These are phyloP conservation scores for Yamadazyma diospyri DNA, from an alignment of 1,139 yeast genomes.

Conservation along the genomic window DNA sequence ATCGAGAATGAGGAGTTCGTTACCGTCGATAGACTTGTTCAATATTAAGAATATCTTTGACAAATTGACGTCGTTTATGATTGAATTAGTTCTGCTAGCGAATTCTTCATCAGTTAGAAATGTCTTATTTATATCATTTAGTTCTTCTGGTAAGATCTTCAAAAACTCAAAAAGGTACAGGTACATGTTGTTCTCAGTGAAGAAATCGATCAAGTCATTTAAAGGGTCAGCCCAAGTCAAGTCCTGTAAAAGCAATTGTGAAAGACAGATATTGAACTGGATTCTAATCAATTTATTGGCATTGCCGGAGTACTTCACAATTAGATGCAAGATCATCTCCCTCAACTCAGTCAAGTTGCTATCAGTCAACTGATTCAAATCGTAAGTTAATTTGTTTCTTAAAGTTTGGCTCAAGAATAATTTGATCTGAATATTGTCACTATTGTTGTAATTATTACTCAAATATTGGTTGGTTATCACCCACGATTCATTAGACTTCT, in stretches of 20 bases:
- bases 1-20: conserved; percentile 48
- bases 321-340: conserved; percentile 55
- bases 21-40: conserved; percentile 42
- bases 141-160: conserved; percentile 87
- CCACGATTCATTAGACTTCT: conserved; percentile 77
- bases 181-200: conserved; percentile 31
- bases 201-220: conserved; percentile 56
- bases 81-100: conserved; percentile 58
- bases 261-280: conserved; percentile 76
- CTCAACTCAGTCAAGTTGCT: conserved; percentile 54
- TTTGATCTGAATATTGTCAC: conserved; percentile 46
- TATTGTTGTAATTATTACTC: conserved; percentile 14
- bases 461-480: conserved; percentile 40
- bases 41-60: conserved; percentile 64
- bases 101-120: conserved; percentile 83
- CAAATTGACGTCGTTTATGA: conserved; percentile 54
- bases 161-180: conserved; percentile 63
- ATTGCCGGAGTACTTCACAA: conserved; percentile 43
- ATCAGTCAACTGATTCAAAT: conserved; percentile 69
- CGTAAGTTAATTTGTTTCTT: conserved; percentile 80
- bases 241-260: conserved; percentile 78
- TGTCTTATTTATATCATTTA: conserved; percentile 71
- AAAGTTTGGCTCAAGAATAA: conserved; percentile 90
- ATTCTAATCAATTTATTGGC: conserved; percentile 61
- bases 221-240: conserved; percentile 71